Evolutionary conservation across 2,329 filamentous ascomycete genomes (phyloP).

Genomic region (Coleophoma eucalyptorum): DNA sequence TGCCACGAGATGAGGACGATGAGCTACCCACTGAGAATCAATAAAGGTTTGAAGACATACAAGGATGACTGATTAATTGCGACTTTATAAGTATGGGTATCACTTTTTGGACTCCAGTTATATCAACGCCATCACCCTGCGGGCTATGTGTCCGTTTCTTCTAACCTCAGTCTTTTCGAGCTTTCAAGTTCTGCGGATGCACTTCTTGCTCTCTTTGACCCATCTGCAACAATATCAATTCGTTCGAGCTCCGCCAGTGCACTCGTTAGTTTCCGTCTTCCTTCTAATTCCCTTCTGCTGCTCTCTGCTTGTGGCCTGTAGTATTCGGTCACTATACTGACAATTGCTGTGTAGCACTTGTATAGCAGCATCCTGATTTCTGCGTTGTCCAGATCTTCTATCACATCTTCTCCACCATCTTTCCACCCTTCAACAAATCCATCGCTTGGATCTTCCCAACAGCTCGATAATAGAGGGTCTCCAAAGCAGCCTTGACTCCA

Average conservation of each 20-base stretch:
- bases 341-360: conserved; percentile 52
- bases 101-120: conserved; percentile 4
- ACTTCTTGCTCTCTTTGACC: conserved; percentile 18
- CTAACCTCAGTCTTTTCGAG: conserved; percentile 17
- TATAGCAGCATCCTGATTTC: conserved; percentile 50
- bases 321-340: conserved; percentile 49
- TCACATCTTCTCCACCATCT: conserved; percentile 21
- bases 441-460: conserved; percentile 40
- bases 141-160: conserved; percentile 5
- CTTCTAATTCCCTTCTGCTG: conserved; percentile 47
- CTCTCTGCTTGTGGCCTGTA: conserved; percentile 47
- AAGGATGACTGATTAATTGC: conserved; percentile 5
- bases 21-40: conserved; percentile 3
- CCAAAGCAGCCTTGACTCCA: conserved; percentile 59
- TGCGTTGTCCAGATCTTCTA: conserved; percentile 41
- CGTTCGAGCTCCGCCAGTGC: conserved; percentile 43
- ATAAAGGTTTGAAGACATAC: background rate
- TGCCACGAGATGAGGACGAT: conserved; percentile 75
- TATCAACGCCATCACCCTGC: conserved; percentile 13
- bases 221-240: conserved; percentile 13
- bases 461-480: conserved; percentile 50
- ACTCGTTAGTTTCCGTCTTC: conserved; percentile 44
- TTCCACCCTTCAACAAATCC: conserved; percentile 44
- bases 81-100: conserved; percentile 12
- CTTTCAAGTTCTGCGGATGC: conserved; percentile 8